phyloP scores from a whole-genome alignment of 805 yeast species.

The Debaryomyces hansenii region DNA sequence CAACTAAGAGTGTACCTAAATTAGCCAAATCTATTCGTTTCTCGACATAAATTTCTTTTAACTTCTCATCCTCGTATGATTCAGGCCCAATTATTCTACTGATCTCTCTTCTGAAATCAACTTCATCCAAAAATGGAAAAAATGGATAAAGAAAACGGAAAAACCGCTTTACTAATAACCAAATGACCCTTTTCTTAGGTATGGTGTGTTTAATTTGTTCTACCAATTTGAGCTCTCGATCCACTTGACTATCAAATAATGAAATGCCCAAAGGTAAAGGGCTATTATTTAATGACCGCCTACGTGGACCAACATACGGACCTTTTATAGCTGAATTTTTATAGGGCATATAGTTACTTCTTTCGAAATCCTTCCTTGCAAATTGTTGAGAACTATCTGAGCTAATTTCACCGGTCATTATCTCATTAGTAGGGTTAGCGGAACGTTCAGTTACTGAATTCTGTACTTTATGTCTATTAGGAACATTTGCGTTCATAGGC shows the following conservation, averaged over 20 bases:
- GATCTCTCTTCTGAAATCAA: conserved; percentile 42
- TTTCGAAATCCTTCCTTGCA: conserved; percentile 15
- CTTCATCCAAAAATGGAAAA: conserved; percentile 64
- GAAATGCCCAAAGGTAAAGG: conserved; percentile 10
- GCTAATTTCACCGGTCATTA: background rate
- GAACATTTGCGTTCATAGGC: no score
- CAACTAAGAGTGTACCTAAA: conserved; percentile 31
- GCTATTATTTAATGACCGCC: background rate
- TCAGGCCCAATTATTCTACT: conserved; percentile 42
- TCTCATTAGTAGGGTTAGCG: no score
- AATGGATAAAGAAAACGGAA: conserved; percentile 59
- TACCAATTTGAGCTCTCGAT: conserved; percentile 30
- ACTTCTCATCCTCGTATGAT: conserved; percentile 16
- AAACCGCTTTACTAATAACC: conserved; percentile 55
- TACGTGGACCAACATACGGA: background rate
- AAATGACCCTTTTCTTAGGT: conserved; percentile 53
- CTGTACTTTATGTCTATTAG: no score
- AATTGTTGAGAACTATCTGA: conserved; percentile 7
- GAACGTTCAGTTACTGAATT: no score
- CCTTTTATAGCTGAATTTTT: background rate
- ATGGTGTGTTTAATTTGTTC: conserved; percentile 33
- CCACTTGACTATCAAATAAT: conserved; percentile 10
- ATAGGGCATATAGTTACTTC: conserved; percentile 8
- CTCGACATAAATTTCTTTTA: conserved; percentile 20
- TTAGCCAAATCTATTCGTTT: conserved; percentile 33